Percentiles rank a stretch among this genome's conserved stretches.
Conservation (phyloP, 805 yeast genomes). For the Pichia manshurica region DNA sequence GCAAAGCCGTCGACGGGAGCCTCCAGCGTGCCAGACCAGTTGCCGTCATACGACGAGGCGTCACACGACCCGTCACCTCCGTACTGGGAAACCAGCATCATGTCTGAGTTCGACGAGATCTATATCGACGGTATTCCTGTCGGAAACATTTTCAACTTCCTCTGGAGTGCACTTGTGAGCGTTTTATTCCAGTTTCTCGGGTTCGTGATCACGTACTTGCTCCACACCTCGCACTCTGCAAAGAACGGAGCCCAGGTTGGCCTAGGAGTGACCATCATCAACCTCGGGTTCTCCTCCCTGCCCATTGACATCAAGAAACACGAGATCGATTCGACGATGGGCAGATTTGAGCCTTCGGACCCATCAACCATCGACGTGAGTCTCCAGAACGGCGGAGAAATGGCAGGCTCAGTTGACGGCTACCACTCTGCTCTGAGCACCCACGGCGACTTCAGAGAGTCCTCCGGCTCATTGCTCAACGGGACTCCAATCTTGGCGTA, state of each 20-base stretch:
- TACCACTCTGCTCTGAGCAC: slow-evolving; percentile 22
- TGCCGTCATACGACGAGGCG: slow-evolving; percentile 92
- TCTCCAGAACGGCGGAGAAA: slow-evolving; percentile 14
- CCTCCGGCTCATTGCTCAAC: slow-evolving; percentile 6
- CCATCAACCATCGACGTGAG: slow-evolving; percentile 52
- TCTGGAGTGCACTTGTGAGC: slow-evolving; percentile 87
- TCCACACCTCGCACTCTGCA: slow-evolving; percentile 96
- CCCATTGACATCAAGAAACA: slow-evolving; percentile 33
- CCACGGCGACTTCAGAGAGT: slow-evolving; percentile 8
- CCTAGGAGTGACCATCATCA: slow-evolving; percentile 74
- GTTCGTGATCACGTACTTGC: slow-evolving; percentile 77
- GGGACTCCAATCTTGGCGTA: slow-evolving; percentile 50
- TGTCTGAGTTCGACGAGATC: slow-evolving; percentile 84
- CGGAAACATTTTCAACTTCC: slow-evolving; percentile 79
- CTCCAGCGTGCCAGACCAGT: slow-evolving; percentile 46
- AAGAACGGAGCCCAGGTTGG: slow-evolving; percentile 94
- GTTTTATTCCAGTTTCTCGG: slow-evolving; percentile 94
- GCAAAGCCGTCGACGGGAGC: slow-evolving; percentile 71
- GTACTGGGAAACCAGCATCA: slow-evolving; percentile 87
- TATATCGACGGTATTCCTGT: slow-evolving; percentile 95
- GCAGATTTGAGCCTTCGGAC: slow-evolving; percentile 46
- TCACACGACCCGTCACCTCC: slow-evolving; percentile 93
- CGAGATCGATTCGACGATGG: slow-evolving; percentile 15
- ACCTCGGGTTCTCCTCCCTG: slow-evolving; percentile 56
- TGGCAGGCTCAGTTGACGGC: slow-evolving; percentile 28